Evolutionary conservation across 208 protist genomes (phyloP).

Genomic region (Wallacemonas rigidus): DNA sequence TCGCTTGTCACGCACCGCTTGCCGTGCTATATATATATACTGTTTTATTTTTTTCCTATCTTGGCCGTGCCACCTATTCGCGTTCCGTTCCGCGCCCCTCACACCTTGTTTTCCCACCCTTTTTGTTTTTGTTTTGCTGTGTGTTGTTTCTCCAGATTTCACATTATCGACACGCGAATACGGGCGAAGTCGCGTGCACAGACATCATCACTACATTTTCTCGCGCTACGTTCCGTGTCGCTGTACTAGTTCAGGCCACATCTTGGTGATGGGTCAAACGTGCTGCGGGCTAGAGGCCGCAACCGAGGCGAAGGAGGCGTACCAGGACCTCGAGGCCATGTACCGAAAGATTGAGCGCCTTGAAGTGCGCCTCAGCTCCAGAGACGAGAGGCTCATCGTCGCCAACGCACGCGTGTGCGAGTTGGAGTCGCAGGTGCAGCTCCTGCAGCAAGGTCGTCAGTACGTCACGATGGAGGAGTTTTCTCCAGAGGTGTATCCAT

Average conservation of each 20-base stretch:
- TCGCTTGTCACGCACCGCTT: too few relatives aligned
- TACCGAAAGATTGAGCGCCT: slow-evolving; percentile 10
- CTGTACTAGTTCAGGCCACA: background rate
- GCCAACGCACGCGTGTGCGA: background rate
- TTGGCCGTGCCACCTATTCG: too few relatives aligned
- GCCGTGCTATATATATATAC: too few relatives aligned
- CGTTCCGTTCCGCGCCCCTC: too few relatives aligned
- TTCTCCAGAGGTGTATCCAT: background rate
- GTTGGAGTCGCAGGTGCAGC: background rate
- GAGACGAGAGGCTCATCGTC: slow-evolving; percentile 7
- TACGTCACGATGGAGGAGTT: slow-evolving; percentile 9
- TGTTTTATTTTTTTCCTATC: too few relatives aligned
- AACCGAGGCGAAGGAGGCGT: slow-evolving; percentile 10
- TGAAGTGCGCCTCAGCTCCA: background rate
- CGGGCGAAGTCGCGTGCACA: too few relatives aligned
- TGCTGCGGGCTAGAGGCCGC: background rate
- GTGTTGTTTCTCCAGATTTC: too few relatives aligned
- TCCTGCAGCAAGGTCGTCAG: slow-evolving; percentile 5
- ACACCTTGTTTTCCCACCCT: too few relatives aligned
- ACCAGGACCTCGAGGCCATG: slow-evolving; percentile 11
- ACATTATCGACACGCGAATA: too few relatives aligned
- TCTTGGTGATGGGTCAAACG: slow-evolving; percentile 2
- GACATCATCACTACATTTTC: background rate
- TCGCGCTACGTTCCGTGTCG: background rate
- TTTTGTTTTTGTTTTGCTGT: too few relatives aligned